A percentile compares a stretch with the other conserved stretches of the same genome.
phyloP scores from a whole-genome alignment of 768 basidiomycete species.

The Strobilomyces dryophilus region DNA sequence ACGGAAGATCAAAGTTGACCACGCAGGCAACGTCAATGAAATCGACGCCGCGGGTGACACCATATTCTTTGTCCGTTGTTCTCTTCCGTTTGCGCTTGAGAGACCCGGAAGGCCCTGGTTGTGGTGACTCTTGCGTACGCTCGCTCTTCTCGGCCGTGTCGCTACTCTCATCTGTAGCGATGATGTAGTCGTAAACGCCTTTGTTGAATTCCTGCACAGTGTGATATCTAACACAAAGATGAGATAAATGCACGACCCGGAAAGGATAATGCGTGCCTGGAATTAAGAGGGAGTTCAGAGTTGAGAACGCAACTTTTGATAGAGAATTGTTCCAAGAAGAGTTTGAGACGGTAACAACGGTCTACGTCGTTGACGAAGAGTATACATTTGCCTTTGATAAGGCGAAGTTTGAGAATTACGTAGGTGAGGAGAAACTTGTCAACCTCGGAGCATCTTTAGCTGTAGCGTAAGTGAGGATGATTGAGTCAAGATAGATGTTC shows the following conservation, averaged over 20 bases:
- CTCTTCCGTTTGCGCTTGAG: conserved; percentile 52
- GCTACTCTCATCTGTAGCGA: conserved; percentile 91
- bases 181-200: conserved; percentile 97
- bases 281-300: conserved; percentile 92
- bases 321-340: conserved; percentile 98
- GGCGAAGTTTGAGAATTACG: conserved; percentile 93
- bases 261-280: conserved; percentile 46
- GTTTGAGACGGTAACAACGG: conserved; percentile 88
- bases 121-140: conserved; percentile 41
- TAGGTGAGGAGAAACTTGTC: conserved; percentile 97
- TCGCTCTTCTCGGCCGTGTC: conserved; percentile 45
- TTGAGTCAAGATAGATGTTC: neutral
- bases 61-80: conserved; percentile 71
- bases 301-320: conserved; percentile 96
- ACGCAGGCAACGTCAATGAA: conserved; percentile 97
- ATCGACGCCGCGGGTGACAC: conserved; percentile 93
- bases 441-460: conserved; percentile 74
- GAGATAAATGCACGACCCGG: neutral
- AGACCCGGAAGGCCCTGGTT: conserved; percentile 36
- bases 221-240: conserved; percentile 62
- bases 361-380: conserved; percentile 97
- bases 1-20: conserved; percentile 96
- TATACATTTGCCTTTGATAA: conserved; percentile 94
- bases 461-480: neutral
- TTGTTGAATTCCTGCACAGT: conserved; percentile 98